Evolutionary conservation across 495 filamentous ascomycete genomes (phyloP).

Genomic region (Oleoguttula mirabilis): DNA sequence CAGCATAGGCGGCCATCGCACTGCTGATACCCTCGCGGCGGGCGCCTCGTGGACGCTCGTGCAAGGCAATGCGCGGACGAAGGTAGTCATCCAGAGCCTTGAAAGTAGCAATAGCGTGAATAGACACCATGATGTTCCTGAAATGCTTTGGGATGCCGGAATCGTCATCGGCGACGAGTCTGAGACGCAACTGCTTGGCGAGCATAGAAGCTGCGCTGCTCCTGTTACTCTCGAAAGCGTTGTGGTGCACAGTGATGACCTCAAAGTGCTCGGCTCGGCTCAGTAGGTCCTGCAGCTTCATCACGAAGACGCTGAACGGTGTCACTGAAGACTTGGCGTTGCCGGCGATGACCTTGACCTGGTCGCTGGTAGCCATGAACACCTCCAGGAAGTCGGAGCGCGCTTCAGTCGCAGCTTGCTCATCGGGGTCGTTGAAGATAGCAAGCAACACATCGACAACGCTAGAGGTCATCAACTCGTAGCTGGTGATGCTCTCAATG

Average conservation of each 20-base stretch:
- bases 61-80: conserved; percentile 72
- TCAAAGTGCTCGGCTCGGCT: conserved; percentile 97
- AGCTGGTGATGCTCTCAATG: conserved; percentile 91
- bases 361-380: conserved; percentile 70
- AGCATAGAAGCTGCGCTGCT: conserved; percentile 93
- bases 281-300: conserved; percentile 89
- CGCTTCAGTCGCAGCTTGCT: conserved; percentile 40
- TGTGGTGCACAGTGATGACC: conserved; percentile 88
- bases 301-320: conserved; percentile 79
- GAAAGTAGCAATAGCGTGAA: conserved; percentile 97
- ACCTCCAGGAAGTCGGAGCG: conserved; percentile 79
- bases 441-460: conserved; percentile 73
- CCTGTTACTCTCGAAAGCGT: conserved; percentile 79
- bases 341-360: conserved; percentile 43
- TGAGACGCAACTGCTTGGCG: conserved; percentile 85
- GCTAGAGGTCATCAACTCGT: conserved; percentile 80
- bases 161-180: conserved; percentile 79
- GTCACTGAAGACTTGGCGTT: conserved; percentile 56
- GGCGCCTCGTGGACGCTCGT: conserved; percentile 63
- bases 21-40: conserved; percentile 56
- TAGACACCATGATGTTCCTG: conserved; percentile 90
- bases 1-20: conserved; percentile 67
- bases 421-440: conserved; percentile 56
- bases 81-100: conserved; percentile 95
- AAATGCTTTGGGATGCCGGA: conserved; percentile 76